Base-by-base conservation (phyloP, 2,329 filamentous ascomycete species). In the Scortechinia acanthostroma region DNA sequence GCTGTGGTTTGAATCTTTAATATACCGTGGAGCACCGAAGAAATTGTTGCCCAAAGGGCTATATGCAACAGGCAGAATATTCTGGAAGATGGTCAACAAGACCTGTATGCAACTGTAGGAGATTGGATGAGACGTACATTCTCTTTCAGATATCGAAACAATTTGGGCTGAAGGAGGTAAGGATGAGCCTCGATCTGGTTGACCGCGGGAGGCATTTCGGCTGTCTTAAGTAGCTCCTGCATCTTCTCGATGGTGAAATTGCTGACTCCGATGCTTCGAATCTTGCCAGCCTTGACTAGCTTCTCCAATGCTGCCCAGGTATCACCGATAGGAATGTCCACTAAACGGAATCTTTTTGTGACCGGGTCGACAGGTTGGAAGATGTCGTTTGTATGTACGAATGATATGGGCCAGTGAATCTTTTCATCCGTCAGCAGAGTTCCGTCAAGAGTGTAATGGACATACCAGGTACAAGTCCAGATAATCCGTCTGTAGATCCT, bases 181-280 rank as follows among this genome's bases (percentile, higher is more conserved):
- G 77, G 76, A 57, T 82, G 76, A 49, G 77, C 77, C 54, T 82
- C 77, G 47, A 82, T 76, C 60, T 83, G 78, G 60, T 82, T 81
- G 54, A 71, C 69, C 2, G 73, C 73, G 3, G 78, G 78, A 3
- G 64, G 60, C 15, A 76, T 67, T 43, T 63, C 68, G 21, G 72
- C 72, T 13, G 6, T 21, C 28, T 6, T 22, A 3, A 15, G 51
- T 42, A 67, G 48, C 40, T 62, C 51, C 53, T 65, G 55, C 43
- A 65, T 57, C 22, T 55, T 55, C 4, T 54, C 49, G 33, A 64
- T 55, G 21, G 61, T 66, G 53, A 64, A 66, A 53, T 70, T 69
- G 47, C 57, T 65, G 22, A 66, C 63, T 48, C 67, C 66, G 48
- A 67, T 67, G 30, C 61, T 63, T 44, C 50, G 48, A 4, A 51